Conservation (phyloP, 1,284 basidiomycete species). For the Tilletiaria anomala region DNA sequence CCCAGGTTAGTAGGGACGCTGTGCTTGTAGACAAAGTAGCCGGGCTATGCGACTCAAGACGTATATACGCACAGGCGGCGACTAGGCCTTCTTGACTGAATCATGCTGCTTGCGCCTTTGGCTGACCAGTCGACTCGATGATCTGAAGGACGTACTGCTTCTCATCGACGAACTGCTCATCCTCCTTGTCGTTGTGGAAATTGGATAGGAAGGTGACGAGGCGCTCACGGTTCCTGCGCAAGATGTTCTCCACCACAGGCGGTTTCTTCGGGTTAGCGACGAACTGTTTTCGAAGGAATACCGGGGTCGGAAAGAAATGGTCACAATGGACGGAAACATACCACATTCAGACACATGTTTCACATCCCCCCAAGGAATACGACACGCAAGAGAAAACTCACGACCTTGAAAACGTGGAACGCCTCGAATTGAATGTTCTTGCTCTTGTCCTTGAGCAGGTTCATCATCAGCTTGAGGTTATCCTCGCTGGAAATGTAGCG, state of each 20-base stretch:
- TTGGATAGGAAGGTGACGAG: constrained; percentile 71
- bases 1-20: too few species aligned
- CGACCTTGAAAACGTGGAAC: constrained; percentile 99
- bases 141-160: constrained; percentile 38
- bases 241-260: constrained; percentile 76
- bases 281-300: constrained; percentile 52
- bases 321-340: neutral
- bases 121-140: constrained; percentile 15
- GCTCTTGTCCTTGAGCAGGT: constrained; percentile 86
- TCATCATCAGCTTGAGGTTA: constrained; percentile 99
- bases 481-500: constrained; percentile 71
- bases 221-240: constrained; percentile 85
- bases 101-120: too few species aligned
- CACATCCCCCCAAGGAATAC: too few species aligned
- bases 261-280: constrained; percentile 99
- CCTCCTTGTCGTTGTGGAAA: constrained; percentile 97
- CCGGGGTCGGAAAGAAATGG: neutral
- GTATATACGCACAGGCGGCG: too few species aligned
- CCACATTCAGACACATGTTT: neutral
- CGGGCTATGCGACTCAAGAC: too few species aligned
- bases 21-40: too few species aligned
- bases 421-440: constrained; percentile 99
- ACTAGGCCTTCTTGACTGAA: too few species aligned
- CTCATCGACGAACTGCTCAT: constrained; percentile 39
- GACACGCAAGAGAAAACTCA: too few species aligned